phyloP scores from a whole-genome alignment of 2,329 filamentous ascomycete species.

The Diaporthe nobilis region DNA sequence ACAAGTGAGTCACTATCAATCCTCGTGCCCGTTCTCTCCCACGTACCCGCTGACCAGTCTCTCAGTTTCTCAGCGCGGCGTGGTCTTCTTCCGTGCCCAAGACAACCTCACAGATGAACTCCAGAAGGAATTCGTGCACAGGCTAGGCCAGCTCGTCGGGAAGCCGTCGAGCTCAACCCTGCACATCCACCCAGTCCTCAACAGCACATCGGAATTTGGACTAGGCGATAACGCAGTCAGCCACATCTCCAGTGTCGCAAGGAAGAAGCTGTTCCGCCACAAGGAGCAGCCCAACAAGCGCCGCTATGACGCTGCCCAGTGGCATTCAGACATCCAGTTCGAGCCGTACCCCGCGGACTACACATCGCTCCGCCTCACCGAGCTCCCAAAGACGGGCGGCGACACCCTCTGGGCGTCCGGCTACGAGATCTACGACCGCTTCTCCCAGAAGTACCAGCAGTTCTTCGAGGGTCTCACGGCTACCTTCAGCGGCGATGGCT shows the following conservation, averaged over 20 bases:
- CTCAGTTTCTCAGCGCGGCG: conserved; percentile 63
- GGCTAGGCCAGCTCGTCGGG: conserved; percentile 63
- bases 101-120: conserved; percentile 59
- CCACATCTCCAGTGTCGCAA: conserved; percentile 59
- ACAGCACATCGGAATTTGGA: conserved; percentile 56
- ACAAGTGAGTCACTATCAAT: conserved; percentile 19
- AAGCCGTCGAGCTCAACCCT: conserved; percentile 62
- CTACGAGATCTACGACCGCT: conserved; percentile 72
- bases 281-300: conserved; percentile 46
- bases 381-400: conserved; percentile 69
- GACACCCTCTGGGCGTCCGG: conserved; percentile 75
- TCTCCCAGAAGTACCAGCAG: conserved; percentile 63
- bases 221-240: conserved; percentile 58
- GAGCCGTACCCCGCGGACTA: conserved; percentile 73
- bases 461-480: conserved; percentile 68
- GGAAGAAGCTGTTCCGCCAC: conserved; percentile 48
- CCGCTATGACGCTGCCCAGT: conserved; percentile 54
- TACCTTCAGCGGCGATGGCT: conserved; percentile 57
- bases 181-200: conserved; percentile 62
- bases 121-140: conserved; percentile 62
- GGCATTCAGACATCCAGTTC: conserved; percentile 71
- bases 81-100: conserved; percentile 66
- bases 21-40: too few species aligned
- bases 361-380: conserved; percentile 69
- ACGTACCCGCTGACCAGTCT: background rate